Base-by-base conservation (phyloP, 192 early-diverging fungal genomes). In the Pilobolus umbonatus region DNA sequence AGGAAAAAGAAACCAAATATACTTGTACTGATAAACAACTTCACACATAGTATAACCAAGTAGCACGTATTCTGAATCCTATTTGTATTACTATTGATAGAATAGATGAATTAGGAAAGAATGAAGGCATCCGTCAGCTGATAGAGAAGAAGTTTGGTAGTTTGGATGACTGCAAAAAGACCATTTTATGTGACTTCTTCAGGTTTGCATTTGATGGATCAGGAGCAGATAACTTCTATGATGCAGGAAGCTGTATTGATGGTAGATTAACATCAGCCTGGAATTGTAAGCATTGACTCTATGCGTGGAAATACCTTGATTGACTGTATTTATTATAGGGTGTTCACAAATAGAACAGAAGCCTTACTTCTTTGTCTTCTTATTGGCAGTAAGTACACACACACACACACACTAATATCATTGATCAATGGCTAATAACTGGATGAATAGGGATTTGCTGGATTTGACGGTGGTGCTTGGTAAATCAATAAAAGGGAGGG, bases 121-220 rank as follows among this genome's bases (percentile, higher is more conserved):
- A 90, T 47, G 67, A 68, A 5, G 87, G 83, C 2, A 68, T 94
- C 14, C 57, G 62, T 10, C 39, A 71, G 29, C 94, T 94, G 46
- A 74, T 98, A 36, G 69, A 89, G 12, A 58, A 65, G 14, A 74
- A 80, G 14, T 96, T 90, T 73, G 87, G 82, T 34, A 78, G 82
- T 6, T 64, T 80, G 0, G 84, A 82, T 25, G 53, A 69, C 12
- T 74, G 87, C 21, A 80, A 71, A 30, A 92, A 92, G 67, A 70
- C 64, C 19, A 92, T 99, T 39, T 39, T 69, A 11, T 26, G 67
- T 0, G 95, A 99, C 56, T 99, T 99, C 67, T 99, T 99, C 85
- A 76, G 89, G 22, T 85, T 87, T 56, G 96, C 89, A 0, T 99
- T 99, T 75, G 95, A 99, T 69, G 96, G 96, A 0, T 94, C 91